Percentiles rank a stretch among this genome's conserved stretches.
Conservation (phyloP, 2,329 filamentous ascomycete species). For the Verticillium alfalfae region DNA sequence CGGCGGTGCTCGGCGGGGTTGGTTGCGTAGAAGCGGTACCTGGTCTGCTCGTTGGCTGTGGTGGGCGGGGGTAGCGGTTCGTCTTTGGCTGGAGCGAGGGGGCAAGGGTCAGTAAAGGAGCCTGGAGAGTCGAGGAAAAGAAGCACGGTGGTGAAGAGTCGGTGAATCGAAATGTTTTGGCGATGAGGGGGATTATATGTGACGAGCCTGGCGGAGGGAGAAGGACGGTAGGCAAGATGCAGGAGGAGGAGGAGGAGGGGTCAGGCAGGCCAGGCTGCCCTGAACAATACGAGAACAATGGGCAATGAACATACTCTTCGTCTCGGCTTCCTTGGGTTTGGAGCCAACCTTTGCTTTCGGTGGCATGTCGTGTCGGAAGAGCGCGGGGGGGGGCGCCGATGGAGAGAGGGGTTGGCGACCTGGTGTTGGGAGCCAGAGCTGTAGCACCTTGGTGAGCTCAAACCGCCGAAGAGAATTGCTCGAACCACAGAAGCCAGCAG, state of each 20-base stretch:
- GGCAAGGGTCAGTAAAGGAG: too few species aligned
- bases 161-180: neutral
- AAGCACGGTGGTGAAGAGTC: neutral
- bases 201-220: neutral
- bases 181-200: neutral
- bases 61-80: conserved; percentile 27
- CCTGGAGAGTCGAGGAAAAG: too few species aligned
- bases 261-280: neutral
- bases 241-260: neutral
- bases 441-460: neutral
- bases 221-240: neutral
- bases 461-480: neutral
- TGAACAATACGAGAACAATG: neutral
- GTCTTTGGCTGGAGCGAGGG: conserved; percentile 12
- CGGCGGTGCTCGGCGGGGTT: conserved; percentile 42
- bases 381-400: conserved; percentile 1
- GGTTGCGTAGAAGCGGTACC: conserved; percentile 41
- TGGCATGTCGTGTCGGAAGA: conserved; percentile 20
- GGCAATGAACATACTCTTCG: conserved; percentile 7
- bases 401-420: neutral
- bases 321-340: conserved; percentile 20
- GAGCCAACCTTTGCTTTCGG: conserved; percentile 28
- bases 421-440: neutral
- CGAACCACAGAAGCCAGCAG: neutral
- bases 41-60: conserved; percentile 43